Conservation (phyloP, 2,329 filamentous ascomycete species). For the Chalara sp. region DNA sequence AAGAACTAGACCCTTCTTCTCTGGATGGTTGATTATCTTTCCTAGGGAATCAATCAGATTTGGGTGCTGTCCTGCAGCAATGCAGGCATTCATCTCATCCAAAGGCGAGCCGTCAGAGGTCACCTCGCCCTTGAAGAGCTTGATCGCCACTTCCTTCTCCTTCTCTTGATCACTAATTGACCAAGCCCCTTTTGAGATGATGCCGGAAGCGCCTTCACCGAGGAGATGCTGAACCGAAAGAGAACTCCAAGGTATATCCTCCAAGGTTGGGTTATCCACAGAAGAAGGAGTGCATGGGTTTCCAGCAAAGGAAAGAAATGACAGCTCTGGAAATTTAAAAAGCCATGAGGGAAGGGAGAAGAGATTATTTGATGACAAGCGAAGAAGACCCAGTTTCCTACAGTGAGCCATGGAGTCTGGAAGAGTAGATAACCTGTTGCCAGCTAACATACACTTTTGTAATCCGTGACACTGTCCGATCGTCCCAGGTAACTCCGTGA, state of each 20-base stretch:
- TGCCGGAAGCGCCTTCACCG: constrained; percentile 39
- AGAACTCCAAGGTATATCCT: constrained; percentile 34
- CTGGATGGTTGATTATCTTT: constrained; percentile 34
- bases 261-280: constrained; percentile 24
- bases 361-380: constrained; percentile 37
- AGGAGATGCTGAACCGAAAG: constrained; percentile 34
- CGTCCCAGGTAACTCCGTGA: constrained; percentile 32
- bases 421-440: constrained; percentile 34
- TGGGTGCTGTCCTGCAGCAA: constrained; percentile 38
- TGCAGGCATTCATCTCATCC: constrained; percentile 42
- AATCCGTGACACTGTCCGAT: constrained; percentile 36
- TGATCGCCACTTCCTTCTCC: constrained; percentile 38
- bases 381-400: constrained; percentile 35
- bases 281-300: constrained; percentile 34
- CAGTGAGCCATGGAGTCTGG: constrained; percentile 38
- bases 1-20: constrained; percentile 37
- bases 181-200: constrained; percentile 37
- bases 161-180: constrained; percentile 23
- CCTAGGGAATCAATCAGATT: constrained; percentile 40
- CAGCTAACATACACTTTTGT: constrained; percentile 43
- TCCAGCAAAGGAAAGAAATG: constrained; percentile 40
- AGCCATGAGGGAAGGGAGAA: constrained; percentile 35
- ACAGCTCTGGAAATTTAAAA: constrained; percentile 36
- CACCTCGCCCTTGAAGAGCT: constrained; percentile 40
- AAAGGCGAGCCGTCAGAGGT: constrained; percentile 40